Base-by-base conservation (phyloP, 768 basidiomycete genomes). In the Amanita polypyramis region DNA sequence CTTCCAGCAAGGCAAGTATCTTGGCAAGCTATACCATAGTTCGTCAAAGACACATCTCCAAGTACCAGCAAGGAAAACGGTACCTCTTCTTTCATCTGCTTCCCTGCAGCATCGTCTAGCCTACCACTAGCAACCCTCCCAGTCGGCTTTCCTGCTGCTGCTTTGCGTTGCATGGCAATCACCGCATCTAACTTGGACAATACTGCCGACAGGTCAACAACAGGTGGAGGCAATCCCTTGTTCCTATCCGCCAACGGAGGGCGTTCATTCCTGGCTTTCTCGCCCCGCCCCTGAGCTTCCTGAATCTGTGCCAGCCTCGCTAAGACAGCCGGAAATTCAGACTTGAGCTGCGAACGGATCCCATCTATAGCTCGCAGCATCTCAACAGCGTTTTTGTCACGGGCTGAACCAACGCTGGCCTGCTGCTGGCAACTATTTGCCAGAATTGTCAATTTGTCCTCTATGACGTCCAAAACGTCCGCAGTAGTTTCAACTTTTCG, bases 1-100 rank as follows among this genome's bases (percentile, higher is more conserved):
- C 64, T 45, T 67, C 67, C 15, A 85, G 57, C n/a, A 77, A 58
- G 11, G 57, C 58, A 36, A 77, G 45, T n/a, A 82, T 66, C 45
- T 69, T 70, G 45, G 67, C 62, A 7, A 77, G 50, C 67, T 74
- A 48, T 51, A 29, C 30, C 15, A 43, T 7, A 46, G 6, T 29
- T 37, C 38, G 23, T 30, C 43, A 44, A 15, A 47, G 15, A 19
- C 17, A 45, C 5, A 5, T 43, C 27, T 30, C 12, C 14, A 14
- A 45, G 25, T 17, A 12, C 4, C 29, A 21, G 15, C 33, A 40
- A 9, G 34, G 40, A 34, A 15, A 17, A 12, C 20, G 2, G 27
- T 42, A 50, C 55, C 49, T 55, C 50, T 20, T 55, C 52, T 15
- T 39, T 43, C 19, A 49, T 40, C 29, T 46, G 47, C 42, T 48